Evolutionary conservation across 2,329 filamentous ascomycete species (phyloP).

Genomic region (Cladophialophora exuberans): DNA sequence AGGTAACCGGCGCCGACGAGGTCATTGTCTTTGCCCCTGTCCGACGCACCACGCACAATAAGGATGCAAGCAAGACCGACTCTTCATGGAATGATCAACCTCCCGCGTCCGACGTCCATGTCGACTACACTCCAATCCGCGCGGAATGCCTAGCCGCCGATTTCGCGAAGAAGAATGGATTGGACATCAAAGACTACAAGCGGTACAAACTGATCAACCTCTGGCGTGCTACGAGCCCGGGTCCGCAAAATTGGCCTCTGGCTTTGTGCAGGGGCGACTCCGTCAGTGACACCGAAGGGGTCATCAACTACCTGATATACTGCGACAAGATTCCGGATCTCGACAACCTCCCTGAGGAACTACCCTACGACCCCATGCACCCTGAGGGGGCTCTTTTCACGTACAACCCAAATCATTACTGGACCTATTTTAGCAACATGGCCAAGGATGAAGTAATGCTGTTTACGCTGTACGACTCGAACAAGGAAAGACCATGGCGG

Average conservation of each 20-base stretch:
- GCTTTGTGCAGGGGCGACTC: background rate
- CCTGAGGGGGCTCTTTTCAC: background rate
- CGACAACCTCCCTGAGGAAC: background rate
- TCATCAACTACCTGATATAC: background rate
- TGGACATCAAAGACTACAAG: background rate
- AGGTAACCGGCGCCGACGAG: background rate
- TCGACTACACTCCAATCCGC: background rate
- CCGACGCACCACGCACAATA: background rate
- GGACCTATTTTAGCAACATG: background rate
- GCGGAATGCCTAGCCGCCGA: background rate
- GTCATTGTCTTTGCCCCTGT: background rate
- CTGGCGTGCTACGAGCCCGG: background rate
- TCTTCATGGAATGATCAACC: background rate
- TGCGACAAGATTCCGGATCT: background rate
- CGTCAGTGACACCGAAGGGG: background rate
- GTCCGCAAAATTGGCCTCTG: background rate
- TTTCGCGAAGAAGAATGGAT: background rate
- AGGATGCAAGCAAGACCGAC: no score
- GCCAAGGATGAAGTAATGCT: background rate
- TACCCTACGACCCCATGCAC: background rate
- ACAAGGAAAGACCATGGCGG: background rate
- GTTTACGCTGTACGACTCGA: background rate
- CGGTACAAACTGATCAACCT: background rate
- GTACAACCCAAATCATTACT: background rate
- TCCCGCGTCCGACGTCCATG: background rate